Percentiles rank a stretch among this genome's conserved stretches.
Conservation (phyloP, 768 basidiomycete species). For the Boletales sp. region DNA sequence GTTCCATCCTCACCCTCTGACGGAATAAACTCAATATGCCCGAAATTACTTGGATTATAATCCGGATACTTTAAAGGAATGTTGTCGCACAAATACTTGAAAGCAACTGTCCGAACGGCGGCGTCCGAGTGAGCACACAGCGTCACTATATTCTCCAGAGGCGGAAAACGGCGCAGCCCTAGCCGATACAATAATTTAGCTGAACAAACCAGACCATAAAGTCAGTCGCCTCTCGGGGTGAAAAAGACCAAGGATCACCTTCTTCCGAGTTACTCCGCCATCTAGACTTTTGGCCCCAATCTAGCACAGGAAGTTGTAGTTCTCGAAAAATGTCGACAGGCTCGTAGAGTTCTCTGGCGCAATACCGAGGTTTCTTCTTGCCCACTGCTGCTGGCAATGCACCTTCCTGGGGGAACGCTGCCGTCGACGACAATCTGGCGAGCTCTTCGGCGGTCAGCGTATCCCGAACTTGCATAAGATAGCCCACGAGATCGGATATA, state of each 20-base stretch:
- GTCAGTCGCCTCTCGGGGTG: not conserved
- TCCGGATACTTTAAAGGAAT: slow-evolving; percentile 54
- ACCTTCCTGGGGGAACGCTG: slow-evolving; percentile 71
- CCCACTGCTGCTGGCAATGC: slow-evolving; percentile 13
- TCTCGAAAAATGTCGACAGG: slow-evolving; percentile 68
- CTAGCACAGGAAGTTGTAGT: slow-evolving; percentile 76
- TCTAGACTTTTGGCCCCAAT: slow-evolving; percentile 77
- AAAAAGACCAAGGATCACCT: slow-evolving; percentile 45
- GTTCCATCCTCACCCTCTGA: slow-evolving; percentile 51
- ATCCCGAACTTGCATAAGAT: slow-evolving; percentile 79
- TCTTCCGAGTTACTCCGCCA: slow-evolving; percentile 86
- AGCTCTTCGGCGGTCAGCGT: slow-evolving; percentile 56
- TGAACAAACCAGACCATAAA: slow-evolving; percentile 23
- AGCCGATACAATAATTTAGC: slow-evolving; percentile 78
- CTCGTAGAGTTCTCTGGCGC: slow-evolving; percentile 80
- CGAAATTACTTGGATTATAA: slow-evolving; percentile 54
- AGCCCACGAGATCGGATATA: slow-evolving; percentile 77
- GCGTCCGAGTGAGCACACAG: slow-evolving; percentile 61
- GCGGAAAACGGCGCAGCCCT: slow-evolving; percentile 66
- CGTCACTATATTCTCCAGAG: slow-evolving; percentile 58
- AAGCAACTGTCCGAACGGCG: slow-evolving; percentile 52
- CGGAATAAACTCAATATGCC: slow-evolving; percentile 74
- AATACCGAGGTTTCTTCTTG: slow-evolving; percentile 46
- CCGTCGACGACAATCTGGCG: slow-evolving; percentile 54
- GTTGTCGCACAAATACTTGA: slow-evolving; percentile 83